Conservation (phyloP, 2,329 filamentous ascomycete species). For the Penicillium sp. region DNA sequence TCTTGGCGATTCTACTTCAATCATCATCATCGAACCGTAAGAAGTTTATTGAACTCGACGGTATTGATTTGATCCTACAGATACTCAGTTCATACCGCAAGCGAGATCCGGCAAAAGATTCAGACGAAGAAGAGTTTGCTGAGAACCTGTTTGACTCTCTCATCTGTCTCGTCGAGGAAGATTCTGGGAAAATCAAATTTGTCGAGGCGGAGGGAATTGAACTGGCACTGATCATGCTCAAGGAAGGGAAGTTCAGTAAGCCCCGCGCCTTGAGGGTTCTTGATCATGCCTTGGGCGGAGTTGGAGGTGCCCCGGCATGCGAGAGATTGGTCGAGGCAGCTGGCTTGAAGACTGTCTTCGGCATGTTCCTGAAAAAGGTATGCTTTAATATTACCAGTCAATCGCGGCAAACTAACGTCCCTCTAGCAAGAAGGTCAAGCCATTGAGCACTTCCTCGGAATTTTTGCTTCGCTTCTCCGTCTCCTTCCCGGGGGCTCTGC, state of each 20-base stretch:
- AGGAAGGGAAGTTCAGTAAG: constrained; percentile 83
- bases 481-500: constrained; percentile 75
- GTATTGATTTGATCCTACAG: constrained; percentile 78
- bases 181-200: constrained; percentile 75
- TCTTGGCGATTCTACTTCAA: constrained; percentile 86
- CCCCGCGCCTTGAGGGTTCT: constrained; percentile 75
- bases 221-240: constrained; percentile 86
- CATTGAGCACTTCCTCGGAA: constrained; percentile 78
- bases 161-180: constrained; percentile 76
- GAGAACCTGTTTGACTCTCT: constrained; percentile 90
- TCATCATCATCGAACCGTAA: constrained; percentile 66
- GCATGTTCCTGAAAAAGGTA: constrained; percentile 79
- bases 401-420: constrained; percentile 18
- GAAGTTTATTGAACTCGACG: constrained; percentile 65
- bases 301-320: constrained; percentile 64
- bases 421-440: constrained; percentile 61
- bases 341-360: constrained; percentile 82
- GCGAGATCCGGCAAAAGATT: constrained; percentile 79
- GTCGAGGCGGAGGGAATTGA: constrained; percentile 90
- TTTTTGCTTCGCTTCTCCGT: constrained; percentile 81
- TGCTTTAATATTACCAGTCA: neutral
- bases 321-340: constrained; percentile 76
- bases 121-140: constrained; percentile 90
- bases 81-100: constrained; percentile 82
- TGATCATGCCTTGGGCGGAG: constrained; percentile 74